Evolutionary conservation across 2,329 filamentous ascomycete species (phyloP).

Genomic region (Epichloe uncinata): DNA sequence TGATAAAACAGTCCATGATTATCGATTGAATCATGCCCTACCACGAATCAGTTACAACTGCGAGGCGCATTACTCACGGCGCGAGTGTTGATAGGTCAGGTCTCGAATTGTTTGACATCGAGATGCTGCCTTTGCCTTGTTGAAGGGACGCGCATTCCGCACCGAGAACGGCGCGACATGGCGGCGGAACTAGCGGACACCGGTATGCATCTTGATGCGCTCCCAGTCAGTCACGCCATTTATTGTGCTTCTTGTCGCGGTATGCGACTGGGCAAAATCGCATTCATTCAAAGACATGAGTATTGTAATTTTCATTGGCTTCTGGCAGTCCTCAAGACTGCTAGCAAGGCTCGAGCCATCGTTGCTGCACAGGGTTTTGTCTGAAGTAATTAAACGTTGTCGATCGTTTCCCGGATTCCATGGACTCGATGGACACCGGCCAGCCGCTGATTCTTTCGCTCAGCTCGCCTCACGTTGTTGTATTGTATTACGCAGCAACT

Average conservation of each 20-base stretch:
- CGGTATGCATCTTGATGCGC: neutral
- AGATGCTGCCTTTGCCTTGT: neutral
- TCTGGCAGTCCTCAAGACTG: neutral
- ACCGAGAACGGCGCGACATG: neutral
- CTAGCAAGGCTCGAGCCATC: neutral
- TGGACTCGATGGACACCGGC: no score
- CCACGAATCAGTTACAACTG: neutral
- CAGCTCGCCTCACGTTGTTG: neutral
- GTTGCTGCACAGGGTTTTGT: neutral
- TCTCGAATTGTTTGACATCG: neutral
- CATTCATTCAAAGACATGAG: no score
- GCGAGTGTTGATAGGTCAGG: no score
- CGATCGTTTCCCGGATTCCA: neutral
- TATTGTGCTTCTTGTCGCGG: neutral
- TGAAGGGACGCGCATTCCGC: neutral
- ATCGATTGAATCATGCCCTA: neutral
- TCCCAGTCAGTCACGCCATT: neutral
- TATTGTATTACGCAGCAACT: no score
- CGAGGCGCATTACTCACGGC: neutral
- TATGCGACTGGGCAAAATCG: no score
- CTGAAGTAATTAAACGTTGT: neutral
- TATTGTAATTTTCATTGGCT: neutral
- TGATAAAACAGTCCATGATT: neutral
- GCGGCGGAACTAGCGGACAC: neutral
- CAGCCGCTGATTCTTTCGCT: neutral